Percentiles rank a stretch among this genome's conserved stretches.
These are phyloP conservation scores for Talaromyces stipitatus DNA, from an alignment of 495 filamentous ascomycete species.

Conservation along the genomic window DNA sequence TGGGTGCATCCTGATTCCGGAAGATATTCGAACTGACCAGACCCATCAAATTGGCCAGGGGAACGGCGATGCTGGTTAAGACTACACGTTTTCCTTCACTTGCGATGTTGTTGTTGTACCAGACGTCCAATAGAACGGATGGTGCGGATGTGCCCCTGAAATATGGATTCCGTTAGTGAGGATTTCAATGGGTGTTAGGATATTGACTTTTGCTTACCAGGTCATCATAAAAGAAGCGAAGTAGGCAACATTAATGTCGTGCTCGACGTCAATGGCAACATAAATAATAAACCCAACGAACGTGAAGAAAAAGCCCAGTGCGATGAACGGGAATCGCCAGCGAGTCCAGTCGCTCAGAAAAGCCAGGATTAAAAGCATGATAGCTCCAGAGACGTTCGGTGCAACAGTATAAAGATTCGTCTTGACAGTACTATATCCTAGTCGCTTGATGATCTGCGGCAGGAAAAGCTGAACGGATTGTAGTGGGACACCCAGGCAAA, in stretches of 20 bases:
- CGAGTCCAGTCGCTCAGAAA: conserved; percentile 48
- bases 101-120: conserved; percentile 64
- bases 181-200: not conserved
- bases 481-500: conserved; percentile 58
- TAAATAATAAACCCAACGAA: conserved; percentile 62
- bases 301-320: conserved; percentile 52
- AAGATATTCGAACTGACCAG: conserved; percentile 58
- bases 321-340: conserved; percentile 54
- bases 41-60: conserved; percentile 60
- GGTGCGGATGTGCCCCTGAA: conserved; percentile 23
- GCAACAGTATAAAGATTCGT: conserved; percentile 63
- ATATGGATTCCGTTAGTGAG: conserved; percentile 1
- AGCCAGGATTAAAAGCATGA: conserved; percentile 51
- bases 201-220: conserved; percentile 29
- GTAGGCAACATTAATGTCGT: conserved; percentile 47
- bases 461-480: conserved; percentile 55
- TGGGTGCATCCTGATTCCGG: conserved; percentile 48
- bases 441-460: conserved; percentile 52
- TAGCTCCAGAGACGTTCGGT: conserved; percentile 50
- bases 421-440: conserved; percentile 47
- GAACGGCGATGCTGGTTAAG: conserved; percentile 57
- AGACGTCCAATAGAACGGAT: conserved; percentile 25
- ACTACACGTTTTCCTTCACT: conserved; percentile 55
- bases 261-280: conserved; percentile 47
- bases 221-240: conserved; percentile 64